Evolutionary conservation across 2,329 filamentous ascomycete species (phyloP), one percentile per base, ranked within the genome.

Genomic region (Exserohilum rostratum): DNA sequence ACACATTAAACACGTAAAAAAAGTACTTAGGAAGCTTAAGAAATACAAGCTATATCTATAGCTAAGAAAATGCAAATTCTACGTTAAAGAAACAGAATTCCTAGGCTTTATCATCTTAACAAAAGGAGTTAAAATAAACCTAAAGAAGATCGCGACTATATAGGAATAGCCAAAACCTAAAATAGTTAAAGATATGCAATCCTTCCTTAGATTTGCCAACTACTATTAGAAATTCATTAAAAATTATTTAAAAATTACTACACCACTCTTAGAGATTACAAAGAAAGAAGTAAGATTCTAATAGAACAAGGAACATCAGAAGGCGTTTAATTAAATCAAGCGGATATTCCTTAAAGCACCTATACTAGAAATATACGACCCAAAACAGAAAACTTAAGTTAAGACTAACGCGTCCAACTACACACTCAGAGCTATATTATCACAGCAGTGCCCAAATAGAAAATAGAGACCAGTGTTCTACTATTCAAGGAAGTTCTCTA

Each of bases 1-100:
- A 33, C 5, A 44, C 18, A 6, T 44, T 3, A 29, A 64, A 33
- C 42, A 71, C 40, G 54, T 72, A 12, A 20, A 57, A 34, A 17
- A 58, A 43, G 60, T 76, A n/a, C 44, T 33, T 12, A 2, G 5
- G 5, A 33, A 33, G 31, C 31, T 33, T 33, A 33, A 33, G 12
- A 11, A 33, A 33, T 33, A 33, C 11, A 33, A 33, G 11, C 31
- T 33, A 13, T 33, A 33, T 11, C 31, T 33, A 12, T 5, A 33
- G n/a, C 10, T 5, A 12, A 11, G 13, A 13, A 33, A 33, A 5
- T 33, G 11, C 13, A 40, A 68, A 42, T 76, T 75, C 54, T 53
- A 69, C 50, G 55, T 53, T 27, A 52, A 67, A 22, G 34, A 64
- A 55, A 56, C 69, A 22, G 53, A 68, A 68, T 76, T 30, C 43